These are phyloP conservation scores for Clonostachys rhizophaga DNA, from an alignment of 2,329 filamentous ascomycete species.

Conservation along the genomic window DNA sequence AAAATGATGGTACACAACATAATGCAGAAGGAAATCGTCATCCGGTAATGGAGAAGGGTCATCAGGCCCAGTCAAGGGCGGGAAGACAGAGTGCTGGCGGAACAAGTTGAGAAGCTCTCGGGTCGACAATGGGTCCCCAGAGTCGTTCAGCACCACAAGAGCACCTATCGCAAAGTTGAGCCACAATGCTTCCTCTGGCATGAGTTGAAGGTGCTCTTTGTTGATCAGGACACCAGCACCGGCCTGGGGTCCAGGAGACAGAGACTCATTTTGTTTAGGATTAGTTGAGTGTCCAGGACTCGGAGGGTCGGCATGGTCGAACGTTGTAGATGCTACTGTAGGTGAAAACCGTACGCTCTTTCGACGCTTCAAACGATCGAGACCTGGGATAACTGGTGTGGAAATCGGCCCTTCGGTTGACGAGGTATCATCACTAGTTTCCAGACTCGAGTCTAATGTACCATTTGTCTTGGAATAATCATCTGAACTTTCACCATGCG, in stretches of 20 bases:
- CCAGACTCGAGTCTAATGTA: neutral
- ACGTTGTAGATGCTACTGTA: conserved; percentile 60
- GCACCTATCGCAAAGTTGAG: conserved; percentile 75
- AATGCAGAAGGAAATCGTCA: conserved; percentile 80
- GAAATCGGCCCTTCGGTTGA: too few species aligned
- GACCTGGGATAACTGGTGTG: neutral
- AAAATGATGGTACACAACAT: conserved; percentile 93
- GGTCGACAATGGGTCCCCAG: conserved; percentile 39
- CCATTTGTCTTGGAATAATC: neutral
- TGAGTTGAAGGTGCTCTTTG: conserved; percentile 86
- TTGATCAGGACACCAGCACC: conserved; percentile 27
- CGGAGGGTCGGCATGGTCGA: conserved; percentile 45
- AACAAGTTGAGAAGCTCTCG: conserved; percentile 61
- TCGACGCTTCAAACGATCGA: conserved; percentile 26
- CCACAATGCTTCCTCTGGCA: conserved; percentile 88
- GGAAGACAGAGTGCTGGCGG: conserved; percentile 66
- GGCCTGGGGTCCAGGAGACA: neutral
- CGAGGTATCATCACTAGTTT: neutral
- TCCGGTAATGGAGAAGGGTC: conserved; percentile 57
- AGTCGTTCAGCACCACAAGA: conserved; percentile 55
- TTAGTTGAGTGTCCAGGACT: conserved; percentile 29
- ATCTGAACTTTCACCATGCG: neutral
- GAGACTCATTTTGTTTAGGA: too few species aligned
- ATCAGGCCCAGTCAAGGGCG: conserved; percentile 37
- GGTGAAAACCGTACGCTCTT: conserved; percentile 72